A percentile compares a stretch with the other conserved stretches of the same genome.
These are phyloP conservation scores for Salix exigua DNA, from an alignment of 345 rosid genomes.

Conservation along the genomic window DNA sequence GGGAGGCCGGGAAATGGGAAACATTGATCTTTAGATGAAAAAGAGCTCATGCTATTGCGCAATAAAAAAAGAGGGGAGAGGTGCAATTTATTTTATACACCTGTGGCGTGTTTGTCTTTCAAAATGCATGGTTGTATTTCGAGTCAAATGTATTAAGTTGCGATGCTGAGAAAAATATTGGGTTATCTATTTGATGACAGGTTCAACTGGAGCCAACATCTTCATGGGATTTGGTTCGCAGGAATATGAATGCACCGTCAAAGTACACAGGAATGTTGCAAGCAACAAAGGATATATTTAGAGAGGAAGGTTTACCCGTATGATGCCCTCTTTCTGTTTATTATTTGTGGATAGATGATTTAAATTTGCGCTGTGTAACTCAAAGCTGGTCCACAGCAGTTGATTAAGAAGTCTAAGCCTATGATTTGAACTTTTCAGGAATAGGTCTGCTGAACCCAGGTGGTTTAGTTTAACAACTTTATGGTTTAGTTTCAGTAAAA, in stretches of 20 bases:
- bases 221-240: conserved; percentile 61
- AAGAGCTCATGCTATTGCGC: background rate
- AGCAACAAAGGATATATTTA: conserved; percentile 79
- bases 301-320: conserved; percentile 93
- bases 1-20: background rate
- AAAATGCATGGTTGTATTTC: background rate
- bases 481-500: background rate
- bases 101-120: background rate
- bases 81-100: background rate
- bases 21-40: background rate
- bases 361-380: background rate
- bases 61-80: background rate
- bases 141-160: background rate
- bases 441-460: background rate
- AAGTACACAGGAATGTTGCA: conserved; percentile 91
- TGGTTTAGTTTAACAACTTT: background rate
- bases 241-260: conserved; percentile 46
- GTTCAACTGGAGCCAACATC: conserved; percentile 93
- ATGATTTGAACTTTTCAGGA: background rate
- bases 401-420: background rate
- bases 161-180: background rate
- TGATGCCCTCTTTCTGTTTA: conserved; percentile 8
- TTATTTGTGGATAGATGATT: background rate
- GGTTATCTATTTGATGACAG: conserved; percentile 33
- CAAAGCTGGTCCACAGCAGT: background rate